Percentiles rank a stretch among this genome's conserved stretches.
These are phyloP conservation scores for Pyricularia pennisetigena DNA, from an alignment of 2,329 filamentous ascomycete species.

Conservation along the genomic window DNA sequence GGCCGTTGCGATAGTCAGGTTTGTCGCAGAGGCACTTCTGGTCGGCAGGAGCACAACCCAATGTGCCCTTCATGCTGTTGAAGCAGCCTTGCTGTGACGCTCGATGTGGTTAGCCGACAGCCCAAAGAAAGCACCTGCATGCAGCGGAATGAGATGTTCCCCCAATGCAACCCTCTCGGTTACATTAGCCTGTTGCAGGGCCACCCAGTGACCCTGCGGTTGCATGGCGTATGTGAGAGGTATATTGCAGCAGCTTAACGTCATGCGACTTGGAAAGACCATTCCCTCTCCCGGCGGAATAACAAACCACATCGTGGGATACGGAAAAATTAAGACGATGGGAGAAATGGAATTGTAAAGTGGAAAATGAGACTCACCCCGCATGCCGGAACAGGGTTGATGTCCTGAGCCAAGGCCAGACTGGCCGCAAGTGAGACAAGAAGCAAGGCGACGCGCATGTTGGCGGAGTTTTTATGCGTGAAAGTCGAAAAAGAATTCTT, in stretches of 20 bases:
- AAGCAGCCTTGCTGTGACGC: constrained; percentile 13
- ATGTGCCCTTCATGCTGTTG: constrained; percentile 7
- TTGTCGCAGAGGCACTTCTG: constrained; percentile 11
- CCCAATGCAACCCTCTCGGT: neutral
- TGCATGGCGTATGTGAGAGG: neutral
- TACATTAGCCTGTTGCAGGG: neutral
- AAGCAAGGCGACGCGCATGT: neutral
- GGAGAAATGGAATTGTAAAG: neutral
- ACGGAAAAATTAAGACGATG: neutral
- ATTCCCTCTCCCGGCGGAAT: neutral
- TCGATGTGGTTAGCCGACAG: neutral
- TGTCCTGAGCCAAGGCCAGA: neutral
- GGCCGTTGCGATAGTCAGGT: constrained; percentile 9
- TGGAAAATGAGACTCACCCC: neutral
- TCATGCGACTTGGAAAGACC: neutral
- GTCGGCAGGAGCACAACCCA: constrained; percentile 9
- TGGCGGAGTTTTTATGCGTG: neutral
- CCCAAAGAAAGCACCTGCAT: neutral
- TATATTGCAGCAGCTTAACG: neutral
- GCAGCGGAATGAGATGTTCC: neutral
- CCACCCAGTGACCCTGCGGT: neutral
- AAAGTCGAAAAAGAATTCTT: neutral
- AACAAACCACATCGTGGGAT: neutral
- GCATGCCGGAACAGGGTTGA: neutral
- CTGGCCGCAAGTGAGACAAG: constrained; percentile 1